A percentile compares a stretch with the other conserved stretches of the same genome.
Conservation (phyloP, 257 asterid genomes). For the Verbascum thapsus region DNA sequence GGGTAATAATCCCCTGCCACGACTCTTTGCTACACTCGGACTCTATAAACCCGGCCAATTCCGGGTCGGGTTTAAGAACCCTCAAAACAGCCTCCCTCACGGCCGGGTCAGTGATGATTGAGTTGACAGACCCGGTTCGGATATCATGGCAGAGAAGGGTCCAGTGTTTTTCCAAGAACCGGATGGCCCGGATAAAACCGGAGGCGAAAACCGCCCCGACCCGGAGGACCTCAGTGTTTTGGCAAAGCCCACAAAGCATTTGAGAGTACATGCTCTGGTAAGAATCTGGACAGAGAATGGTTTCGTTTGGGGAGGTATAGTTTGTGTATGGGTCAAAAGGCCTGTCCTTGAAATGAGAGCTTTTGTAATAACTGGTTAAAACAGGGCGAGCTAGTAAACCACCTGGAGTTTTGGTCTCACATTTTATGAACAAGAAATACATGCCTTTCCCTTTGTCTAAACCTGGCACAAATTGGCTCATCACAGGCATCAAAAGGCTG, state of each 20-base stretch:
- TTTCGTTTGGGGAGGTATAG: conserved; percentile 72
- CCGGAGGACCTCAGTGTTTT: conserved; percentile 55
- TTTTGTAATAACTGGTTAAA: conserved; percentile 63
- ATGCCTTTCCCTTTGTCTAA: conserved; percentile 70
- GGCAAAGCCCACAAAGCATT: conserved; percentile 66
- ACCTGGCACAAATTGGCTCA: conserved; percentile 59
- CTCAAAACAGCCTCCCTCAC: conserved; percentile 54
- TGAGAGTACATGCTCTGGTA: conserved; percentile 75
- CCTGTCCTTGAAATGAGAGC: conserved; percentile 57
- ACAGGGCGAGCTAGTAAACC: conserved; percentile 71
- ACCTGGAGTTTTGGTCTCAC: conserved; percentile 67
- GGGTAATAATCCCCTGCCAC: conserved; percentile 62
- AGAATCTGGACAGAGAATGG: conserved; percentile 64
- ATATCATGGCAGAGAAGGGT: conserved; percentile 49
- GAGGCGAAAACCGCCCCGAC: conserved; percentile 81
- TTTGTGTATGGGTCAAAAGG: conserved; percentile 68
- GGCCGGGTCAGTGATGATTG: conserved; percentile 43
- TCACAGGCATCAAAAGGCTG: conserved; percentile 72
- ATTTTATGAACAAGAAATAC: conserved; percentile 63
- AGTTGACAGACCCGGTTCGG: conserved; percentile 46
- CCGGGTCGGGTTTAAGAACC: conserved; percentile 50
- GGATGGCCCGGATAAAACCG: conserved; percentile 65
- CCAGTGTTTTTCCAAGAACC: conserved; percentile 63
- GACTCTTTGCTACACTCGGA: conserved; percentile 47
- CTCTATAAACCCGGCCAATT: conserved; percentile 54